Base-by-base conservation (phyloP, 2,329 filamentous ascomycete genomes). In the Blastomyces parvus region DNA sequence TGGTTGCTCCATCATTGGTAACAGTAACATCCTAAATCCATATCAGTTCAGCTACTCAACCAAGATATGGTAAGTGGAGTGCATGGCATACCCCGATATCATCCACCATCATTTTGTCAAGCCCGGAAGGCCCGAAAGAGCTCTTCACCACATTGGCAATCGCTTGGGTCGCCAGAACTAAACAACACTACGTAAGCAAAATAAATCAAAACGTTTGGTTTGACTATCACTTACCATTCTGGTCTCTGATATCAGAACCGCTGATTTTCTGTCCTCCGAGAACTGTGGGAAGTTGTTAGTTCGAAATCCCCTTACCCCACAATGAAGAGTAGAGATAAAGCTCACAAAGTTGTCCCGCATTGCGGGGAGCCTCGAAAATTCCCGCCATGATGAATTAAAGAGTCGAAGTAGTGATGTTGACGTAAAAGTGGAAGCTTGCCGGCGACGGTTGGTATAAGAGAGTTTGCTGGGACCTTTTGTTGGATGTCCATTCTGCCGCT, bases 61-160 rank as follows among this genome's bases (percentile, higher is more conserved):
- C 64, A 61, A 36, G 22, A 19, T 3, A 36, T 58, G 59, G 33
- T 33, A 55, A 14, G 38, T 27, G 30, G 58, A 33, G 27, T 19
- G 33, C 53, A 48, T 36, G 27, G 60, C 87, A 71, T 85, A 91
- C 88, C 74, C 94, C 94, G 77, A 99, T 97, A 76, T 99, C 94
- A 80, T 99, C 94, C 71, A 99, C 94, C 94, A 99, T 97, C 94
- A 99, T 99, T 85, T 99, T 99, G 77, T 99, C 94, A 69, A 99
- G 84, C 59, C 94, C 94, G 66, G 91, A 96, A 60, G 94, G 94
- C 63, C 94, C 94, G 75, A 99, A 99, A 19, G 94, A 99, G 78
- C 90, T 96, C 83, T 96, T 97, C 77, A 99, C 91, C 65, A 99
- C 92, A 86, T 97, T 99, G 72, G 94, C 89, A 73, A 99, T 97